A percentile compares a stretch with the other conserved stretches of the same genome.
Conservation (phyloP, 2,329 filamentous ascomycete species). For the Diaporthe ampelina region DNA sequence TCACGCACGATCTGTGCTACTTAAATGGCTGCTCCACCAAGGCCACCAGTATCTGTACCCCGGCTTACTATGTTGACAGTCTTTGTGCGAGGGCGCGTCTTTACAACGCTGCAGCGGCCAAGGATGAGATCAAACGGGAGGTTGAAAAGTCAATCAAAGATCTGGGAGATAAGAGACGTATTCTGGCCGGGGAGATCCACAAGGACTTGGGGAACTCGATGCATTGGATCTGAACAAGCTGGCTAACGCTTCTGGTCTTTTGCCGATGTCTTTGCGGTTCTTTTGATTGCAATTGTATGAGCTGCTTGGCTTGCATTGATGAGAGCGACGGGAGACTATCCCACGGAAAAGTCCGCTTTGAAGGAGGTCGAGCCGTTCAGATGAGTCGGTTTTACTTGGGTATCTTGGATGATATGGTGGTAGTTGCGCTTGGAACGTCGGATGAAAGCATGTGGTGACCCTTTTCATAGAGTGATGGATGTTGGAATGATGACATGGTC, state of each 20-base stretch:
- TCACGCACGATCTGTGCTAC: constrained; percentile 87
- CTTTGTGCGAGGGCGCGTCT: constrained; percentile 82
- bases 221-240: constrained; percentile 67
- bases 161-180: neutral
- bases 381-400: neutral
- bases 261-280: neutral
- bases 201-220: constrained; percentile 60
- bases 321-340: neutral
- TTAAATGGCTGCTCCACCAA: constrained; percentile 89
- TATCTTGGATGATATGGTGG: neutral
- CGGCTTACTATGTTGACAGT: constrained; percentile 91
- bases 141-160: constrained; percentile 22
- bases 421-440: neutral
- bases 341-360: neutral
- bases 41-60: constrained; percentile 87
- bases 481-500: neutral
- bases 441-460: neutral
- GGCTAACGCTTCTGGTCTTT: neutral
- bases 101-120: constrained; percentile 76
- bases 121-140: constrained; percentile 53
- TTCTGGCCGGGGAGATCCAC: constrained; percentile 55
- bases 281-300: neutral
- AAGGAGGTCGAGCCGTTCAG: neutral
- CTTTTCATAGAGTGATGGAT: too few species aligned
- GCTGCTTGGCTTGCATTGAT: neutral